A percentile compares a stretch with the other conserved stretches of the same genome.
These are phyloP conservation scores for Mrakiaceae sp. DNA, from an alignment of 1,284 basidiomycete species.

Conservation along the genomic window DNA sequence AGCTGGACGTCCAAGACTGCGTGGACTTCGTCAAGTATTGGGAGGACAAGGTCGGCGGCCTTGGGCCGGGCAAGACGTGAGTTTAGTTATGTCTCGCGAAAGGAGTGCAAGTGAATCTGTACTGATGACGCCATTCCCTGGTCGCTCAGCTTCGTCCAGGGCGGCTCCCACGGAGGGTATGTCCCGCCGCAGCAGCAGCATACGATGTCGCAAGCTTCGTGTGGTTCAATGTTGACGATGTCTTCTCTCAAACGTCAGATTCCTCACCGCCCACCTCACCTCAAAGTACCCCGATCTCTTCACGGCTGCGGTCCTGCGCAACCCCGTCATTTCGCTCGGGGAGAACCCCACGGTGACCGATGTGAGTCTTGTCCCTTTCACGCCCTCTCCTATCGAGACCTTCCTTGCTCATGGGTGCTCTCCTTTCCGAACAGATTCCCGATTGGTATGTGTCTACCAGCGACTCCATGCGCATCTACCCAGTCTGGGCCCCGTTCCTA, in stretches of 20 bases:
- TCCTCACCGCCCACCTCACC: slow-evolving; percentile 12
- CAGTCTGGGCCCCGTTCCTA: not conserved
- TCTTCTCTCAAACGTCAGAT: slow-evolving; percentile 40
- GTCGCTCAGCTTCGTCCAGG: slow-evolving; percentile 38
- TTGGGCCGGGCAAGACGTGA: slow-evolving; percentile 37
- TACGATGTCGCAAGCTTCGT: too few species aligned
- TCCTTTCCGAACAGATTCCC: slow-evolving; percentile 38
- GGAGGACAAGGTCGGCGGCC: slow-evolving; percentile 39
- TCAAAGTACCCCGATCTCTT: slow-evolving; percentile 46
- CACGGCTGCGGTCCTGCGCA: slow-evolving; percentile 50
- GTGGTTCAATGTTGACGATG: slow-evolving; percentile 28
- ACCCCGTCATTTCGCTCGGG: slow-evolving; percentile 55
- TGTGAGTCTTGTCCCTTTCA: not conserved
- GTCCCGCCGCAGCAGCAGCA: slow-evolving; percentile 40
- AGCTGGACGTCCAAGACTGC: slow-evolving; percentile 55
- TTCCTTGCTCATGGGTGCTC: not conserved
- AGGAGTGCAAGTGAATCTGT: not conserved
- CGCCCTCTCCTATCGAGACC: not conserved
- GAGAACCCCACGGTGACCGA: slow-evolving; percentile 46
- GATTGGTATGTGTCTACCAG: slow-evolving; percentile 45
- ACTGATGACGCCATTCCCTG: too few species aligned
- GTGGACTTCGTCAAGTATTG: slow-evolving; percentile 40
- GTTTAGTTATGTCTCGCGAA: not conserved
- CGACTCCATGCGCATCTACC: not conserved
- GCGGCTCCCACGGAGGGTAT: slow-evolving; percentile 62